Evolutionary conservation across 371 early-diverging fungal species (phyloP).

Genomic region (Mortierella sp.): DNA sequence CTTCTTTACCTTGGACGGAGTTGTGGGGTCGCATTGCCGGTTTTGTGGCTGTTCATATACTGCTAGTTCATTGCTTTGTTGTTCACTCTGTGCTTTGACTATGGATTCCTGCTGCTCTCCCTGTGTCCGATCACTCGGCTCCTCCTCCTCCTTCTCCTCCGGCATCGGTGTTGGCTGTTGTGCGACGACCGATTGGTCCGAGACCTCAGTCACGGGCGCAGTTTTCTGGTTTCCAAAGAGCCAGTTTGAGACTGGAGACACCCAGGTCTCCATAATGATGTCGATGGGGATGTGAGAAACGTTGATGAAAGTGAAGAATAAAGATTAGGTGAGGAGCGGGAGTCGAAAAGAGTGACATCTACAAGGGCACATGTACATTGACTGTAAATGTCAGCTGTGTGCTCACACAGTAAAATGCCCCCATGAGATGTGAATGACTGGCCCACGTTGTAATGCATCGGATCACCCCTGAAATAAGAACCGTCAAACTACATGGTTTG

Average conservation of each 20-base stretch:
- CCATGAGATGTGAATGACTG: not conserved
- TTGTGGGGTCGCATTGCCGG: not conserved
- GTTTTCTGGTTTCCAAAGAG: constrained; percentile 9
- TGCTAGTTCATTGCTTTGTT: not conserved
- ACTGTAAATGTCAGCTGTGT: constrained; percentile 4
- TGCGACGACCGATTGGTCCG: not conserved
- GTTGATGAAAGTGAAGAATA: not conserved
- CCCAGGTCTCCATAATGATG: constrained; percentile 34
- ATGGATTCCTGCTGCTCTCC: not conserved
- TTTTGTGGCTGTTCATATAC: not conserved
- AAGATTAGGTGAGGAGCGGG: not conserved
- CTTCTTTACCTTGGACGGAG: constrained; percentile 10
- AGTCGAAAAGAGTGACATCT: not conserved
- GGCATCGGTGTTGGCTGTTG: not conserved
- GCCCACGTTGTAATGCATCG: constrained; percentile 2
- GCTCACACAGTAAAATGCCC: not conserved
- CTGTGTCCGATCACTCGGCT: not conserved
- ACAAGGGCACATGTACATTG: not conserved
- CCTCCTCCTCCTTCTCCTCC: not conserved
- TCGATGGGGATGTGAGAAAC: not conserved
- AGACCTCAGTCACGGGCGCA: constrained; percentile 4
- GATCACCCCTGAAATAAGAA: not conserved
- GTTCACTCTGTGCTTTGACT: not conserved
- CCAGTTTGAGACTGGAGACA: constrained; percentile 39
- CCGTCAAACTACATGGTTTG: not conserved